phyloP scores from a whole-genome alignment of 2,329 filamentous ascomycete species.

The Camptophora hylomeconis region DNA sequence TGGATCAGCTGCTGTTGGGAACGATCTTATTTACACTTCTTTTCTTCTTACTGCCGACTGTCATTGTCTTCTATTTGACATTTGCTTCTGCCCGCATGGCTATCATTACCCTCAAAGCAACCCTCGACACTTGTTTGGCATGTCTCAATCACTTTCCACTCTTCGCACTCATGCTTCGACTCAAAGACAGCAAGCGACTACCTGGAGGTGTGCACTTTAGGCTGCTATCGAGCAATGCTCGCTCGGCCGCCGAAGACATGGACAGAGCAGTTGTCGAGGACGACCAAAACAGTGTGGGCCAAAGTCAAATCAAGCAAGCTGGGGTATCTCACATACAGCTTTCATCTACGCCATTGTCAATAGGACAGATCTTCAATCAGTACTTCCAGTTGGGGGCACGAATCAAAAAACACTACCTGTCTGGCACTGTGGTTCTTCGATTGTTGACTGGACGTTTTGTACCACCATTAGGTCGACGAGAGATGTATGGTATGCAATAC shows the following conservation, averaged over 20 bases:
- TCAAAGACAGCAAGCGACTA: constrained; percentile 83
- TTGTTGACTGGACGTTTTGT: constrained; percentile 85
- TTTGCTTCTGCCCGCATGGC: constrained; percentile 90
- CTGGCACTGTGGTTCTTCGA: constrained; percentile 73
- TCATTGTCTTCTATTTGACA: constrained; percentile 91
- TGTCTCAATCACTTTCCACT: constrained; percentile 95
- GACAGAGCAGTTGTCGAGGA: constrained; percentile 3
- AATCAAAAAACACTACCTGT: constrained; percentile 89
- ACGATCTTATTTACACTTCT: constrained; percentile 93
- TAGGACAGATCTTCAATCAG: constrained; percentile 91
- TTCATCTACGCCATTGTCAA: constrained; percentile 75
- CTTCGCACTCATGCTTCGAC: constrained; percentile 87
- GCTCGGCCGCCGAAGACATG: not conserved
- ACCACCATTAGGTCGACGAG: constrained; percentile 85
- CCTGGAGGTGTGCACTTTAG: constrained; percentile 47
- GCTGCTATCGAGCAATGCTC: constrained; percentile 7
- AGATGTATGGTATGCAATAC: constrained; percentile 92
- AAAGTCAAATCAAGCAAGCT: not conserved
- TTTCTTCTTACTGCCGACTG: constrained; percentile 87
- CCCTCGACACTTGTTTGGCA: constrained; percentile 79
- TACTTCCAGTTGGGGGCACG: constrained; percentile 91
- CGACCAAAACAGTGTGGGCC: constrained; percentile 1
- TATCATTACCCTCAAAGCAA: constrained; percentile 85
- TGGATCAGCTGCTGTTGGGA: constrained; percentile 89
- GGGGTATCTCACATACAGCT: constrained; percentile 11